Conservation (phyloP, 163 green algal species). For the Chlorella variabilis region DNA sequence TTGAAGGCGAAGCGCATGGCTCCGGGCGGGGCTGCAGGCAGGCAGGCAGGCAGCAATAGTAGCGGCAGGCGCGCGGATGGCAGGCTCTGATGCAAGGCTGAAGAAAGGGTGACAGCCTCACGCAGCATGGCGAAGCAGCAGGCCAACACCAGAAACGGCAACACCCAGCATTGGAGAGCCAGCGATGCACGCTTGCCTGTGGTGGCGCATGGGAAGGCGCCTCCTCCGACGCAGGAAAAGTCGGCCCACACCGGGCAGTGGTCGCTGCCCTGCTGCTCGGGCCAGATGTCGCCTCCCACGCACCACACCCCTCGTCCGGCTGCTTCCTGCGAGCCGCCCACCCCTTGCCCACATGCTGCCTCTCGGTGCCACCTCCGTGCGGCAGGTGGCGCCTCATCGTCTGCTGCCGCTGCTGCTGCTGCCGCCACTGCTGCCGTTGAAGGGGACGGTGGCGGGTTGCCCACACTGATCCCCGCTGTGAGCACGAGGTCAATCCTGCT, state of each 20-base stretch:
- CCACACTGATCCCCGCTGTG: conserved; percentile 39
- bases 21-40: conserved; percentile 22
- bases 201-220: conserved; percentile 13
- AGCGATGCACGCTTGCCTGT: background rate
- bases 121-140: background rate
- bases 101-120: background rate
- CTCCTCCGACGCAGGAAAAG: conserved; percentile 24
- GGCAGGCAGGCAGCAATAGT: background rate
- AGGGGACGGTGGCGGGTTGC: background rate
- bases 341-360: too few relatives aligned
- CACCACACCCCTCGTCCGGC: background rate
- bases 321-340: background rate
- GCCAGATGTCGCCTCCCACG: conserved; percentile 6
- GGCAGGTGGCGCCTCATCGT: background rate
- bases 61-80: background rate
- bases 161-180: too few relatives aligned
- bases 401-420: background rate
- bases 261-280: conserved; percentile 67
- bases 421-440: background rate
- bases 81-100: background rate
- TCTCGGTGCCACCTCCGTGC: background rate
- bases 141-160: too few relatives aligned
- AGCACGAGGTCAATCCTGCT: conserved; percentile 84
- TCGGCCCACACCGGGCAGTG: conserved; percentile 76
- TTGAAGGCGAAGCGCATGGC: conserved; percentile 50